Evolutionary conservation across 192 early-diverging fungal genomes (phyloP).

Genomic region (Coemansia sp.): DNA sequence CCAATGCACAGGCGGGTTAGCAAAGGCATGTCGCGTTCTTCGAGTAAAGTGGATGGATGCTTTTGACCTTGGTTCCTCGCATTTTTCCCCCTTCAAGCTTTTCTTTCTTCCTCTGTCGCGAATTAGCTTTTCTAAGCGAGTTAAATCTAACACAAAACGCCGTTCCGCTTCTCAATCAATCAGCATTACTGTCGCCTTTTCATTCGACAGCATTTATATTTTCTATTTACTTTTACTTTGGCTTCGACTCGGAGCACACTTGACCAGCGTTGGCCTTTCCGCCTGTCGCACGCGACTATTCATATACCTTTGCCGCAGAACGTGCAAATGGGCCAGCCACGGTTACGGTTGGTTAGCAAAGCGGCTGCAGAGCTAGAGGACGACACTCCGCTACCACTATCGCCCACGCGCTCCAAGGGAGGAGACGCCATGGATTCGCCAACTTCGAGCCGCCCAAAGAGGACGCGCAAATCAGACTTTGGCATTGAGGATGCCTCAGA

Average conservation of each 20-base stretch:
- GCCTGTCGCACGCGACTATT: neutral
- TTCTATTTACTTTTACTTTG: slow-evolving; percentile 1
- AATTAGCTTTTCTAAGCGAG: neutral
- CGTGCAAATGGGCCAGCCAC: slow-evolving; percentile 45
- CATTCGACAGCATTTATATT: neutral
- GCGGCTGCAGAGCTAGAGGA: slow-evolving; percentile 26
- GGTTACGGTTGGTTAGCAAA: slow-evolving; percentile 47
- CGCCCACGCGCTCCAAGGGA: slow-evolving; percentile 4
- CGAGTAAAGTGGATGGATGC: neutral
- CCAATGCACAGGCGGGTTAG: neutral
- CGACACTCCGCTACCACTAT: slow-evolving; percentile 11
- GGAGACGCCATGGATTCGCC: neutral
- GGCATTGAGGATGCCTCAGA: slow-evolving; percentile 8
- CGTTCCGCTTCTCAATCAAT: neutral
- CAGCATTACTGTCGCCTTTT: neutral
- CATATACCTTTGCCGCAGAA: neutral
- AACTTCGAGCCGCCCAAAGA: slow-evolving; percentile 24
- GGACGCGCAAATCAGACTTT: slow-evolving; percentile 34
- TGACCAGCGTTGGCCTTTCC: neutral
- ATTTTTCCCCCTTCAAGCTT: neutral
- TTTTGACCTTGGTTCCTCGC: neutral
- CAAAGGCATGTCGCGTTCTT: neutral
- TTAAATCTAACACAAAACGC: neutral
- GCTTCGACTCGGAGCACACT: neutral
- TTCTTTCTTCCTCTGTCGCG: neutral